Percentiles rank a stretch among this genome's conserved stretches.
Evolutionary conservation across 306 rosid species (phyloP).

Genomic region (Lathyrus oleraceus): DNA sequence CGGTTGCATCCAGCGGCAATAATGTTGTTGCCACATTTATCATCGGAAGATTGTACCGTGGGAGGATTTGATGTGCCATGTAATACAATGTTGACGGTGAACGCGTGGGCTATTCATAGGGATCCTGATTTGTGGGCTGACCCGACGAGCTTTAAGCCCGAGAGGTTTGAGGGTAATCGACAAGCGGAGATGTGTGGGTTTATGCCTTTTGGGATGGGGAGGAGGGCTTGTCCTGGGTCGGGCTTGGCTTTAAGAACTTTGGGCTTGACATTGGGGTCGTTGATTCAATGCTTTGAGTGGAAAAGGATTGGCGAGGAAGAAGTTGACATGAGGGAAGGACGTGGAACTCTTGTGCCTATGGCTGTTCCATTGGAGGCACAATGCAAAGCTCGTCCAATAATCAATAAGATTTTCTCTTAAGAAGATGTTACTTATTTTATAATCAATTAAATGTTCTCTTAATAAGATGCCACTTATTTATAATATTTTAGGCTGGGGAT

Average conservation of each 20-base stretch:
- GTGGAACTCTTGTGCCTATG: slow-evolving; percentile 44
- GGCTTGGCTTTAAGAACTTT: slow-evolving; percentile 47
- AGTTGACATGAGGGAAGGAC: slow-evolving; percentile 45
- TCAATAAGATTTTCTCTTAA: slow-evolving; percentile 5
- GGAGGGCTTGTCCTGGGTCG: slow-evolving; percentile 55
- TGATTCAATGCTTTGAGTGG: slow-evolving; percentile 69
- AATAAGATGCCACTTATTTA: no score
- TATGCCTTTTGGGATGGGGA: slow-evolving; percentile 55
- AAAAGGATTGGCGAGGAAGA: slow-evolving; percentile 28
- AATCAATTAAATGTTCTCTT: no score
- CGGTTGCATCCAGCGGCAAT: slow-evolving; percentile 48
- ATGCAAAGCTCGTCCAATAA: slow-evolving; percentile 49
- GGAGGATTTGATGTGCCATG: slow-evolving; percentile 52
- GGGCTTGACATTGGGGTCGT: slow-evolving; percentile 38
- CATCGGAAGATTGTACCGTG: slow-evolving; percentile 48
- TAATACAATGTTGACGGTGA: slow-evolving; percentile 44
- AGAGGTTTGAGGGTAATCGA: slow-evolving; percentile 39
- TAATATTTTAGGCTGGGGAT: no score
- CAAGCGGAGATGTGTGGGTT: slow-evolving; percentile 2
- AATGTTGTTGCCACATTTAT: slow-evolving; percentile 46
- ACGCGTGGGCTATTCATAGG: slow-evolving; percentile 62
- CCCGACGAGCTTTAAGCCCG: slow-evolving; percentile 45
- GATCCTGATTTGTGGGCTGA: slow-evolving; percentile 54
- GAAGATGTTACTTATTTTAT: background rate
- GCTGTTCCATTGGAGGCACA: slow-evolving; percentile 49